Conservation (phyloP, 805 yeast species). For the Blastobotrys americana region DNA sequence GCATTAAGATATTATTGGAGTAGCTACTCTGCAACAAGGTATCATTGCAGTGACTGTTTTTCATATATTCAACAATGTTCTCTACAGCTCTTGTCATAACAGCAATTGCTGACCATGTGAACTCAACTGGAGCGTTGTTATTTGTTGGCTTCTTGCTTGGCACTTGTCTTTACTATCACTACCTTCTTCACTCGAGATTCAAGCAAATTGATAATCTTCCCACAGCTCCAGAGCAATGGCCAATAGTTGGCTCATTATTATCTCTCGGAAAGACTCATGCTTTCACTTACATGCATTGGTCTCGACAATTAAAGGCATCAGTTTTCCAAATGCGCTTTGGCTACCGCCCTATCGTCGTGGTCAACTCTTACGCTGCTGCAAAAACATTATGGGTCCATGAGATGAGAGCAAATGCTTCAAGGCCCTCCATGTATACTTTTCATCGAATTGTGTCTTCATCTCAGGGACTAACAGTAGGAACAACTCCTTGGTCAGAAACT, state of each 20-base stretch:
- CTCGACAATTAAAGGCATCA: conserved; percentile 30
- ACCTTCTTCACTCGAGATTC: no score
- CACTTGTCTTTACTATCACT: no score
- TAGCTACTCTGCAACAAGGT: no score
- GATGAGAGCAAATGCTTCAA: conserved; percentile 50
- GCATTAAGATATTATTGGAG: no score
- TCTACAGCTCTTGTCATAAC: no score
- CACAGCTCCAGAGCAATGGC: conserved; percentile 38
- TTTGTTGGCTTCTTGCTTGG: no score
- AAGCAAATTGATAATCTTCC: no score
- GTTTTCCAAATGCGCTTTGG: conserved; percentile 65
- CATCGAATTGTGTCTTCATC: conserved; percentile 50
- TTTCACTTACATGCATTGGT: conserved; percentile 40
- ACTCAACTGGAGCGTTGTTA: no score
- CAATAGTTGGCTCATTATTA: conserved; percentile 46
- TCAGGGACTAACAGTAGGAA: conserved; percentile 38
- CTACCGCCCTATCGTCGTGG: conserved; percentile 48
- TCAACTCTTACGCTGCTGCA: conserved; percentile 55
- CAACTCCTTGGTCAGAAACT: conserved; percentile 38
- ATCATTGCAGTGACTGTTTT: no score
- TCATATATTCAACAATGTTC: no score
- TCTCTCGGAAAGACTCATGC: conserved; percentile 46
- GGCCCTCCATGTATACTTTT: conserved; percentile 63
- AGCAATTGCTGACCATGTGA: no score
- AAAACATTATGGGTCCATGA: conserved; percentile 45